A percentile compares a stretch with the other conserved stretches of the same genome.
phyloP scores from a whole-genome alignment of 164 flowering plant genomes.

The Echeveria elegans region DNA sequence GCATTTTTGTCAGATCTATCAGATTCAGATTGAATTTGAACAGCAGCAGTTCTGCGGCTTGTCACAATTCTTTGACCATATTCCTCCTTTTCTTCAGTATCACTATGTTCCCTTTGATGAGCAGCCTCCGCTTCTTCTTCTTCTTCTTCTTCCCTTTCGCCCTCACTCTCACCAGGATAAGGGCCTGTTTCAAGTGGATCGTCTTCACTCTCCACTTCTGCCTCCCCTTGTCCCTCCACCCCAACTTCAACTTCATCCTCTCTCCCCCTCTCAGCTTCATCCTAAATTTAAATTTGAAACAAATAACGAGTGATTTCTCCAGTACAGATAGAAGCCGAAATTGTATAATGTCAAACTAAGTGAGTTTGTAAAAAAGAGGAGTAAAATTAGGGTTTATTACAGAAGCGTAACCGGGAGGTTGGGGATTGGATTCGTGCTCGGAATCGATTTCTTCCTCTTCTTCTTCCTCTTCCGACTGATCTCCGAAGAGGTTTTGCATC shows the following conservation, averaged over 20 bases:
- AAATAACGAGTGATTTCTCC: no score
- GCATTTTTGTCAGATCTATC: conserved; percentile 74
- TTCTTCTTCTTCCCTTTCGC: conserved; percentile 50
- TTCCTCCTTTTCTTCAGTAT: conserved; percentile 71
- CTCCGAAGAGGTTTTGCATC: conserved; percentile 82
- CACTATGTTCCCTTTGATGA: conserved; percentile 64
- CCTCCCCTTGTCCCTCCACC: conserved; percentile 81
- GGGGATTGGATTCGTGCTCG: conserved; percentile 69
- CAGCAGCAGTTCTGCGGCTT: conserved; percentile 51
- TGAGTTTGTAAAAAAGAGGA: background rate
- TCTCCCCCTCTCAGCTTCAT: conserved; percentile 46
- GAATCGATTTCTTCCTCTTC: conserved; percentile 63
- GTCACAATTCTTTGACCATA: conserved; percentile 65
- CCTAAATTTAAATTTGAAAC: conserved; percentile 29
- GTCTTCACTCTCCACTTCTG: conserved; percentile 71
- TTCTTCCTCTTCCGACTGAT: conserved; percentile 53
- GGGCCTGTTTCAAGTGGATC: conserved; percentile 55
- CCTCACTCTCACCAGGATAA: conserved; percentile 83
- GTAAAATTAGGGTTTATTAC: conserved; percentile 14
- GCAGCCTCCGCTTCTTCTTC: conserved; percentile 43
- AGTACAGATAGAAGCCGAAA: no score
- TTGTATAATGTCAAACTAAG: no score
- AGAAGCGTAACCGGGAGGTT: conserved; percentile 22
- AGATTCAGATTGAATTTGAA: conserved; percentile 65
- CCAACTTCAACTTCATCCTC: conserved; percentile 47